Evolutionary conservation across 441 rosid species (phyloP), one percentile per base, ranked within the genome.

Genomic region (Aleurites moluccanus): DNA sequence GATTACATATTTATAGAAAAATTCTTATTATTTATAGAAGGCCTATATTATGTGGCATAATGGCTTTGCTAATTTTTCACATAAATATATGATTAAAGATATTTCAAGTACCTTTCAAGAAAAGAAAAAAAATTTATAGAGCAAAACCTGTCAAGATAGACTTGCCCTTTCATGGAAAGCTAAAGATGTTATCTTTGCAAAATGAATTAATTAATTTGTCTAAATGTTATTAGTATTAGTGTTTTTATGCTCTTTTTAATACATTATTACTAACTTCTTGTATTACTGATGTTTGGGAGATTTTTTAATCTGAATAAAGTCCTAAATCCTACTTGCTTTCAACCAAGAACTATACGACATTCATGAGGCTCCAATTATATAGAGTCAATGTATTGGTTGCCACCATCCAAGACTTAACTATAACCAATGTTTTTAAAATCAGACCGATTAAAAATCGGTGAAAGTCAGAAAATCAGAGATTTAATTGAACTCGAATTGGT

Each of bases 101-200:
- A 2, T 3, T 52, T 78, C 16, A 15, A 57, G 45, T 69, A 20
- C 16, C 35, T 56, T 65, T 65, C 65, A 70, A 65, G 49, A n/a
- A n/a, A n/a, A n/a, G n/a, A n/a, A n/a, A n/a, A n/a, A n/a, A n/a
- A n/a, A 1, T 56, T 14, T 13, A 49, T 47, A 49, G 16, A 30
- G 33, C 33, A 30, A 30, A 30, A 30, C 3, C 33, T 30, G 3
- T 30, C 33, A 30, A 30, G 33, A 30, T 30, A 30, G 33, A 69
- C 33, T 74, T 74, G 78, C 33, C 76, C 73, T 75, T 75, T 67
- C 70, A 27, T 28, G 23, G 8, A 23, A 15, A n/a, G 62, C 75
- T 64, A 69, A 70, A 27, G 50, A 47, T 68, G 52, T 78, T 55
- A 16, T 15, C 28, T 47, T 59, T 28, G 42, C 18, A 13, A 52